A percentile compares a stretch with the other conserved stretches of the same genome.
Conservation (phyloP, 345 rosid species). For the Aegle marmelos region DNA sequence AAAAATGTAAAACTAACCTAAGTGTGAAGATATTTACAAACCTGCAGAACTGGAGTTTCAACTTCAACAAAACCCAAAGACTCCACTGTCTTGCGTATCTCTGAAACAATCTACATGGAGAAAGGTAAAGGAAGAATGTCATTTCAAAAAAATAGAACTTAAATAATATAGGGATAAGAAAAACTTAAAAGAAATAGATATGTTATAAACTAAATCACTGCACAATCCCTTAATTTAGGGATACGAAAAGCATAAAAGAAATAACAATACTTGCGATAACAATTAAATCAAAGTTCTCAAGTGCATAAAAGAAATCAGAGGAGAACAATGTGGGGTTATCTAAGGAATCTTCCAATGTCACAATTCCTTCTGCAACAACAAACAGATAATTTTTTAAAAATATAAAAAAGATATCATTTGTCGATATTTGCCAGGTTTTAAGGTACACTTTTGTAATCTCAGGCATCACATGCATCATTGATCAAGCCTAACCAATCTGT, state of each 20-base stretch:
- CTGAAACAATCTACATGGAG: slow-evolving; percentile 65
- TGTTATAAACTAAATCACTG: background rate
- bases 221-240: background rate
- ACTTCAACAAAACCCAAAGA: slow-evolving; percentile 81
- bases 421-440: background rate
- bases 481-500: background rate
- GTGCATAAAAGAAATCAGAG: background rate
- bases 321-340: too few species aligned
- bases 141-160: background rate
- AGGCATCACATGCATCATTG: background rate
- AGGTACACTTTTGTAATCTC: background rate
- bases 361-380: too few species aligned
- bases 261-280: background rate
- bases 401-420: too few species aligned
- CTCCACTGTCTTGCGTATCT: slow-evolving; percentile 84
- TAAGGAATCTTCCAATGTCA: too few species aligned
- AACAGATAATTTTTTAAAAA: too few species aligned
- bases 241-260: too few species aligned
- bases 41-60: slow-evolving; percentile 98
- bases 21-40: slow-evolving; percentile 33
- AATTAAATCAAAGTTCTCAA: background rate
- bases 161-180: background rate
- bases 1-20: slow-evolving; percentile 7
- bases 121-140: slow-evolving; percentile 6
- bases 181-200: background rate